These are phyloP conservation scores for Oldenlandia corymbosa DNA, from an alignment of 257 asterid species.

Conservation along the genomic window DNA sequence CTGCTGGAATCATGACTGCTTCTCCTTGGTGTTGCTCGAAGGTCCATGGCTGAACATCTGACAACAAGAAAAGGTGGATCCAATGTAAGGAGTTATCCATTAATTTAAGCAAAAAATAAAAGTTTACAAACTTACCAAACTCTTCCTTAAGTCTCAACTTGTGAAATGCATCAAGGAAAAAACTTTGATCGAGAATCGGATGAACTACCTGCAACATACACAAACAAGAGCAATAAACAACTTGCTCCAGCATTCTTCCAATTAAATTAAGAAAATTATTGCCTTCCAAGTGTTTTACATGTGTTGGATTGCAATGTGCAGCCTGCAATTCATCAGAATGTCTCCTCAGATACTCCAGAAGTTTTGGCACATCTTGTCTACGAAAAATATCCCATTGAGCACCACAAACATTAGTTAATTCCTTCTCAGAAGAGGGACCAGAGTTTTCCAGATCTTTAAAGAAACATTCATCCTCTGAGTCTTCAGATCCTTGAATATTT, in stretches of 20 bases:
- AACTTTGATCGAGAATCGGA: conserved; percentile 79
- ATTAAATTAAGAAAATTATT: conserved; percentile 3
- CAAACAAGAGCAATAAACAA: conserved; percentile 4
- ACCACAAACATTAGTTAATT: conserved; percentile 50
- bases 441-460: conserved; percentile 48
- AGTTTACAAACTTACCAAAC: conserved; percentile 52
- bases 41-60: conserved; percentile 90
- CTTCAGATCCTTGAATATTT: conserved; percentile 60
- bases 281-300: conserved; percentile 34
- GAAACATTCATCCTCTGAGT: conserved; percentile 47
- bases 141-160: conserved; percentile 88
- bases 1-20: conserved; percentile 95
- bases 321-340: conserved; percentile 67
- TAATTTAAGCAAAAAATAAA: conserved; percentile 1
- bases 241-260: conserved; percentile 7
- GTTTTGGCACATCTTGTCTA: conserved; percentile 82
- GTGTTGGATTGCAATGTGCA: conserved; percentile 40
- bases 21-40: conserved; percentile 80
- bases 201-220: conserved; percentile 56
- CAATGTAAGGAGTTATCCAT: conserved; percentile 7
- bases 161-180: conserved; percentile 88
- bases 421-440: conserved; percentile 40
- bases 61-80: conserved; percentile 20
- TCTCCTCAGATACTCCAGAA: conserved; percentile 62
- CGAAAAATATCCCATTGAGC: conserved; percentile 90